These are phyloP conservation scores for Capsicum pubescens DNA, from an alignment of 257 asterid genomes.

Conservation along the genomic window DNA sequence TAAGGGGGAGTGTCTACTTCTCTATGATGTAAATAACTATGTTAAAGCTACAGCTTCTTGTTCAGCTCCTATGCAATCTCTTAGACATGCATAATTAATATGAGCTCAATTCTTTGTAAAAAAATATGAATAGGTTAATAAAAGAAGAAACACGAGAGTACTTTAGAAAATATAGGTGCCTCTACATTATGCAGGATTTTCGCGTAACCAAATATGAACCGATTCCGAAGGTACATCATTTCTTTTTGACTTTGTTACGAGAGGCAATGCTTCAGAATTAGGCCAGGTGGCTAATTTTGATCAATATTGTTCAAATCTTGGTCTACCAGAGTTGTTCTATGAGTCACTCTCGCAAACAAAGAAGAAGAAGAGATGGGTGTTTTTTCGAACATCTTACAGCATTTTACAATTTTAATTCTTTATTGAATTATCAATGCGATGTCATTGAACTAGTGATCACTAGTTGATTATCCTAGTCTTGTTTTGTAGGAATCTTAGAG, in stretches of 20 bases:
- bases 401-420: background rate
- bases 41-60: background rate
- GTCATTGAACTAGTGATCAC: background rate
- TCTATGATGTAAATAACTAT: background rate
- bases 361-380: no score
- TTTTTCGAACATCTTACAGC: no score
- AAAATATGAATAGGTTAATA: background rate
- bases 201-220: no score
- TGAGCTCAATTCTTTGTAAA: background rate
- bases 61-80: background rate
- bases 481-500: background rate
- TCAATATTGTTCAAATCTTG: no score
- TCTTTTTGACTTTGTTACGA: no score
- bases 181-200: no score
- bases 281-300: no score
- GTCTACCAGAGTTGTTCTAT: no score
- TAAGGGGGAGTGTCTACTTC: background rate
- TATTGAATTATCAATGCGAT: background rate
- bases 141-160: background rate
- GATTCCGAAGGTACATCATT: no score
- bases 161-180: no score
- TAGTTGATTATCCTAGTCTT: background rate
- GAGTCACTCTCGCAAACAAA: no score
- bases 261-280: no score
- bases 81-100: background rate